A percentile compares a stretch with the other conserved stretches of the same genome.
phyloP scores from a whole-genome alignment of 768 basidiomycete genomes.

The Boletus eberwhitei region DNA sequence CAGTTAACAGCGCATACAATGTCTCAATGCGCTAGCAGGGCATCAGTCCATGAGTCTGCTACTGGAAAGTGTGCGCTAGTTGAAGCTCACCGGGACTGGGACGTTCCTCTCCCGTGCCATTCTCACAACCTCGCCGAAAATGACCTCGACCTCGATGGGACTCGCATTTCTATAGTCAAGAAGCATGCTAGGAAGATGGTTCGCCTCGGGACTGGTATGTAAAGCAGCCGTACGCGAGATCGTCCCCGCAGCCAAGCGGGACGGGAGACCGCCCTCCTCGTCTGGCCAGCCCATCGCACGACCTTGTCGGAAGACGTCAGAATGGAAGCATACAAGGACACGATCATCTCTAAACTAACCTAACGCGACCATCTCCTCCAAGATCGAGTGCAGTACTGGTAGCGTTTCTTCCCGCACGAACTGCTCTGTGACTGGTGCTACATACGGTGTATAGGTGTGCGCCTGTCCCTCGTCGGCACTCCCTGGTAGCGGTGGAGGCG shows the following conservation, averaged over 20 bases:
- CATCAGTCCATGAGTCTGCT: not conserved
- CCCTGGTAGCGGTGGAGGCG: constrained; percentile 31
- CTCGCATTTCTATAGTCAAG: constrained; percentile 47
- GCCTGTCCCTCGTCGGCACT: constrained; percentile 19
- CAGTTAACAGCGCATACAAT: constrained; percentile 53
- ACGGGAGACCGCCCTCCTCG: constrained; percentile 44
- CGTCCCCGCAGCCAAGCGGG: constrained; percentile 37
- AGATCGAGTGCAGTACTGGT: constrained; percentile 43
- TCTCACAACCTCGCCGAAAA: constrained; percentile 50
- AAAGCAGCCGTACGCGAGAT: constrained; percentile 38
- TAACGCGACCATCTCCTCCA: constrained; percentile 45
- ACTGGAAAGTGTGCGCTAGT: not conserved
- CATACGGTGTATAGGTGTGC: constrained; percentile 38
- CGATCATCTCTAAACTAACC: constrained; percentile 24
- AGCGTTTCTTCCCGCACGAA: constrained; percentile 42
- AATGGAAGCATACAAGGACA: not conserved
- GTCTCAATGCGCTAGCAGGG: constrained; percentile 52
- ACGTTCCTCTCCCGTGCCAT: constrained; percentile 17
- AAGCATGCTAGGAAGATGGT: constrained; percentile 59
- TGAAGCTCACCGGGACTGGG: constrained; percentile 10
- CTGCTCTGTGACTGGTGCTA: constrained; percentile 39
- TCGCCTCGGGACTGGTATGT: constrained; percentile 42
- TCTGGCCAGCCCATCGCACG: constrained; percentile 40
- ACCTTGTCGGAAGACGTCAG: constrained; percentile 8
- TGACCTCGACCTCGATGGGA: constrained; percentile 67